Evolutionary conservation across 2,329 filamentous ascomycete genomes (phyloP), one percentile per base, ranked within the genome.

Genomic region (Orbilia javanica): DNA sequence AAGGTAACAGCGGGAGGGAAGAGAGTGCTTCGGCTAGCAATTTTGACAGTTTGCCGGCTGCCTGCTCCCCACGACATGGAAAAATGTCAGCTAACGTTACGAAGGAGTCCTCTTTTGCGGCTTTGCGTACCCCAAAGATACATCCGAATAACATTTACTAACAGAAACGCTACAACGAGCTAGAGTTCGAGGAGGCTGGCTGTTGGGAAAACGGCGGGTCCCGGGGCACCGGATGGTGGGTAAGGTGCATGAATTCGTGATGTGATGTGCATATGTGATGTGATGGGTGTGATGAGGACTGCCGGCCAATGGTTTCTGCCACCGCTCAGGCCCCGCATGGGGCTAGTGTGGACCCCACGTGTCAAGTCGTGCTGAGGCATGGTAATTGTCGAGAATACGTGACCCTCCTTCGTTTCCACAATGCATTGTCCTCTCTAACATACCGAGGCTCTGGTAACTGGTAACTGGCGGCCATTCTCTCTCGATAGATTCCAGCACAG

Each of bases 211-310:
- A 60, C 55, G 55, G 55, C 55, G 55, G 55, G 55, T 60, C 55
- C 55, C 55, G 55, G 55, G 55, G 55, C 55, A 60, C 31, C 55
- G 55, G 55, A 60, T 60, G 55, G 55, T 60, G 55, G 55, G 34
- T 60, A 60, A 60, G 34, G 55, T 60, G 55, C 55, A 60, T 42
- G 20, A 60, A 42, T 60, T 60, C 52, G 55, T 60, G 55, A 60
- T 60, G 34, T 60, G 55, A 60, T 60, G 55, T 60, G 55, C 55
- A 60, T 60, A 60, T 60, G 55, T 60, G 55, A 60, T 60, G 55
- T 60, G 55, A 42, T 60, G 55, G 31, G 31, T 57, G 55, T 42
- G 55, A 39, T 60, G 20, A n/a, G 13, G n/a, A 3, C 31, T 42
- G 55, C 34, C 20, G 11, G 20, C 55, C 34, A 60, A 60, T 60